Evolutionary conservation across 768 basidiomycete genomes (phyloP).

Genomic region (Suillus placidus): DNA sequence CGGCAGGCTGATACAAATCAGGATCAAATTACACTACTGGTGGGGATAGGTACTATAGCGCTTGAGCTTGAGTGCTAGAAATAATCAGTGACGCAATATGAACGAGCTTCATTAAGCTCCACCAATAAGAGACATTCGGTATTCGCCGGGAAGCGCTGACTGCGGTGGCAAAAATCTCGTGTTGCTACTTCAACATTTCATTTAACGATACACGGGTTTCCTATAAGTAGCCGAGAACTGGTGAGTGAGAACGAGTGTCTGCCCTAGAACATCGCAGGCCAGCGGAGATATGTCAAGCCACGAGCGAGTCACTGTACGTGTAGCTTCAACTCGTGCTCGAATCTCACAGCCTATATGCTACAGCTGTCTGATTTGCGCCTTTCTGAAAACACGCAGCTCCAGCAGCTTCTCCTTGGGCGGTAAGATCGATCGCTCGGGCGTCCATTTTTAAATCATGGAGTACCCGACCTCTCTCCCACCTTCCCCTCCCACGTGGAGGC

Average conservation of each 20-base stretch:
- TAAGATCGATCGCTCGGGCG: background rate
- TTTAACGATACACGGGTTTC: background rate
- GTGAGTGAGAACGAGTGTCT: background rate
- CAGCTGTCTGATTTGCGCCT: too few species aligned
- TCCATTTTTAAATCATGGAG: background rate
- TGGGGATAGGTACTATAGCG: background rate
- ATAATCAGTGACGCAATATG: too few species aligned
- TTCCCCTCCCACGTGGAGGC: background rate
- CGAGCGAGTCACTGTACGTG: background rate
- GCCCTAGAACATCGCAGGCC: background rate
- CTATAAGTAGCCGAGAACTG: background rate
- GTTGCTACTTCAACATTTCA: background rate
- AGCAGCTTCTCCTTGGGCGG: background rate
- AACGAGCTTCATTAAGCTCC: too few species aligned
- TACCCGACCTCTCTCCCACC: background rate
- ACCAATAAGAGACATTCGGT: background rate
- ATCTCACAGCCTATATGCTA: background rate
- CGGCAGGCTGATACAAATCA: background rate
- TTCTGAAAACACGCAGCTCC: background rate
- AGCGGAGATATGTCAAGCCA: background rate
- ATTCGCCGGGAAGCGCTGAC: background rate
- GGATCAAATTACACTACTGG: background rate
- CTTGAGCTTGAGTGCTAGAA: too few species aligned
- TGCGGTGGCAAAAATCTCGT: background rate
- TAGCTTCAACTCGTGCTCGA: background rate